Percentiles rank a stretch among this genome's conserved stretches.
These are phyloP conservation scores for Saccharomycopsis phalli DNA, from an alignment of 1,139 yeast species.

Conservation along the genomic window DNA sequence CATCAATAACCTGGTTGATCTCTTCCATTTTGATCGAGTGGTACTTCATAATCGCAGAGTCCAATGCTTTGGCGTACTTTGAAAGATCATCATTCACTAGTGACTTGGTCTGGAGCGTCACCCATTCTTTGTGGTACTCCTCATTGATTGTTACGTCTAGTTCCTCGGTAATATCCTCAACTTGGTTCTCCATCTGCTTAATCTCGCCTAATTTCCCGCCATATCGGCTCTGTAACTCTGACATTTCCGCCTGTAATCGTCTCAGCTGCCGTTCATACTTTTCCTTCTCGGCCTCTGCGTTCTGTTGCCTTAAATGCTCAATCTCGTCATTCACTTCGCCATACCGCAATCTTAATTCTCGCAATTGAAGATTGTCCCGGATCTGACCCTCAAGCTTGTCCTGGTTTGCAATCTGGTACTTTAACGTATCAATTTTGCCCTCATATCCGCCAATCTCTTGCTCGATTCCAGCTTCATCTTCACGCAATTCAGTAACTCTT, in stretches of 20 bases:
- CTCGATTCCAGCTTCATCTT: slow-evolving; percentile 21
- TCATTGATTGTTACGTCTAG: slow-evolving; percentile 53
- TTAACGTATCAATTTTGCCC: slow-evolving; percentile 18
- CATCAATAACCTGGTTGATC: slow-evolving; percentile 79
- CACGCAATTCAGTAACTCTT: slow-evolving; percentile 21
- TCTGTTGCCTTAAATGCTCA: slow-evolving; percentile 37
- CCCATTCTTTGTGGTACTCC: slow-evolving; percentile 61
- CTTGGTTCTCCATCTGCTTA: slow-evolving; percentile 72
- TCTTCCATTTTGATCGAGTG: slow-evolving; percentile 91
- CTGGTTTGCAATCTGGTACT: slow-evolving; percentile 33
- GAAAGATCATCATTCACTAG: slow-evolving; percentile 79
- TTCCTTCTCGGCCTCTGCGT: slow-evolving; percentile 59
- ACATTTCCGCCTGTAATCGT: slow-evolving; percentile 44
- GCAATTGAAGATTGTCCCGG: slow-evolving; percentile 45
- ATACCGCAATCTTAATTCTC: slow-evolving; percentile 33
- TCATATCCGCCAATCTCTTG: slow-evolving; percentile 22
- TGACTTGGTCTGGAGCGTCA: slow-evolving; percentile 66
- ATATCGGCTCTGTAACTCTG: slow-evolving; percentile 54
- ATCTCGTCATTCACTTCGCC: slow-evolving; percentile 31
- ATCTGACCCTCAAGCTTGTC: slow-evolving; percentile 44
- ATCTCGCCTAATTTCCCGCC: slow-evolving; percentile 82
- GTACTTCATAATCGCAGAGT: slow-evolving; percentile 87
- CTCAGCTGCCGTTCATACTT: slow-evolving; percentile 55
- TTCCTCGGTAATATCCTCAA: slow-evolving; percentile 46
- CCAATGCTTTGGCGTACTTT: slow-evolving; percentile 78